Conservation (phyloP, 768 basidiomycete genomes). For the Termitomyces sp. region DNA sequence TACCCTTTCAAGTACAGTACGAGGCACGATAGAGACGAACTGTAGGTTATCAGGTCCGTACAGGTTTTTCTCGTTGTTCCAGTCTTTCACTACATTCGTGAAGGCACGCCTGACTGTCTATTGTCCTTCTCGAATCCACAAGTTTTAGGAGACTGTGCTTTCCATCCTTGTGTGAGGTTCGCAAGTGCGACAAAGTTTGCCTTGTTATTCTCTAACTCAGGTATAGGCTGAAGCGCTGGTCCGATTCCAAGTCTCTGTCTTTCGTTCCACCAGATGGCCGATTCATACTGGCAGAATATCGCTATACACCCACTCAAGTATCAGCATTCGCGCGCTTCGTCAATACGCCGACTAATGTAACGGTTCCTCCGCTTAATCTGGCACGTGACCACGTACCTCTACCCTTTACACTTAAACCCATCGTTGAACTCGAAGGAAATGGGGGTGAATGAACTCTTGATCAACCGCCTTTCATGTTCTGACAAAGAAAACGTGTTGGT, state of each 20-base stretch:
- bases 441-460: slow-evolving; percentile 25
- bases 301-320: slow-evolving; percentile 45
- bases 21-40: slow-evolving; percentile 76
- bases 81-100: neutral
- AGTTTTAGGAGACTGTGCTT: slow-evolving; percentile 71
- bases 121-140: slow-evolving; percentile 73
- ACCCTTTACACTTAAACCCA: slow-evolving; percentile 45
- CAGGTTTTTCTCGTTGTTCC: neutral
- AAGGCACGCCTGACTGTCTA: slow-evolving; percentile 86
- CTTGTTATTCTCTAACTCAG: slow-evolving; percentile 1
- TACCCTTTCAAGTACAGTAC: slow-evolving; percentile 59
- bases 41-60: slow-evolving; percentile 65
- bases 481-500: neutral
- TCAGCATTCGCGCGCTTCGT: slow-evolving; percentile 21
- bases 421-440: slow-evolving; percentile 37
- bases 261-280: slow-evolving; percentile 93
- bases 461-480: neutral
- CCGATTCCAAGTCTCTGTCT: slow-evolving; percentile 69
- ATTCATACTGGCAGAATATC: slow-evolving; percentile 83
- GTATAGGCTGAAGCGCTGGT: slow-evolving; percentile 73
- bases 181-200: neutral
- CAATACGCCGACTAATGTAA: slow-evolving; percentile 16
- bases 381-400: slow-evolving; percentile 43
- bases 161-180: slow-evolving; percentile 91
- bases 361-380: slow-evolving; percentile 14